Percentiles rank a stretch among this genome's conserved stretches.
Conservation (phyloP, 768 basidiomycete species). For the Chalciporus chontae region DNA sequence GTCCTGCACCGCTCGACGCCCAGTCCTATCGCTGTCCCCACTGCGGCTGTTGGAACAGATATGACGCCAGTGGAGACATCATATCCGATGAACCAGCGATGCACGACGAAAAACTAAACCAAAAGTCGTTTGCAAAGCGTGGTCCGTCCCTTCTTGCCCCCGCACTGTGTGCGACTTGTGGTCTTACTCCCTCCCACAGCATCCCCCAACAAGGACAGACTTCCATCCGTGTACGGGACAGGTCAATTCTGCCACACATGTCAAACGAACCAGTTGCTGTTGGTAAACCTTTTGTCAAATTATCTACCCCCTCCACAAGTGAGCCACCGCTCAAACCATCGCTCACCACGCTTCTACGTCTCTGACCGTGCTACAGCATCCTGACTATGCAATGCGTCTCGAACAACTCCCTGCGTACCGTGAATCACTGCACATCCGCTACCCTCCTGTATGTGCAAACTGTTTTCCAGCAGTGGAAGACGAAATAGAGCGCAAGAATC, state of each 20-base stretch:
- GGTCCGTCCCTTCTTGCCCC: constrained; percentile 40
- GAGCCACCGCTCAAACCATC: constrained; percentile 21
- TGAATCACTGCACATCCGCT: constrained; percentile 71
- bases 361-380: constrained; percentile 49
- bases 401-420: constrained; percentile 68
- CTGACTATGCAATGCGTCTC: constrained; percentile 63
- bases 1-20: constrained; percentile 43
- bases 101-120: constrained; percentile 75
- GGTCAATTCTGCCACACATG: constrained; percentile 83
- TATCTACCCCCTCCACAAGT: constrained; percentile 83
- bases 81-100: constrained; percentile 85
- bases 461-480: constrained; percentile 82
- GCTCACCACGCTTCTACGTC: neutral
- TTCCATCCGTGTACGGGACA: constrained; percentile 56
- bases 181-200: constrained; percentile 36
- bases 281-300: constrained; percentile 82
- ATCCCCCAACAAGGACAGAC: constrained; percentile 63
- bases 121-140: constrained; percentile 64
- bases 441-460: constrained; percentile 78
- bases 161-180: neutral
- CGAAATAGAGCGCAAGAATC: constrained; percentile 71
- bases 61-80: constrained; percentile 69
- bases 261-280: constrained; percentile 88
- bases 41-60: constrained; percentile 75
- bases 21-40: constrained; percentile 61